A percentile compares a stretch with the other conserved stretches of the same genome.
Evolutionary conservation across 2,329 filamentous ascomycete species (phyloP).

Genomic region (Tolypocladium capitatum): DNA sequence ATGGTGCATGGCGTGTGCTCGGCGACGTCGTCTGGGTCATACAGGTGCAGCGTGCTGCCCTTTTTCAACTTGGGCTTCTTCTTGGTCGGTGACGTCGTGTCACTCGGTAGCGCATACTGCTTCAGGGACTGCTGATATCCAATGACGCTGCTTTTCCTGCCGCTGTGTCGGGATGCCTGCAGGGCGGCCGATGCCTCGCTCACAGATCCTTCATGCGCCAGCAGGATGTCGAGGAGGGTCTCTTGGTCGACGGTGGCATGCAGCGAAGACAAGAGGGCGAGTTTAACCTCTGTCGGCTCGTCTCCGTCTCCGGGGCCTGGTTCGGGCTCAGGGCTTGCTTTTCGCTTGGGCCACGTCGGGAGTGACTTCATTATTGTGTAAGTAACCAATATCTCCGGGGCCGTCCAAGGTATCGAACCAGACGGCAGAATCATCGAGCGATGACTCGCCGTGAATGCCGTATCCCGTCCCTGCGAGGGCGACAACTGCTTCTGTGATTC

Average conservation of each 20-base stretch:
- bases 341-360: conserved; percentile 41
- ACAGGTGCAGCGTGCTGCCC: conserved; percentile 74
- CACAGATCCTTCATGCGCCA: conserved; percentile 68
- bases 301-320: conserved; percentile 31
- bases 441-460: background rate
- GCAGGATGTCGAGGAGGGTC: conserved; percentile 61
- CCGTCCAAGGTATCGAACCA: background rate
- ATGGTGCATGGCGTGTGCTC: conserved; percentile 81
- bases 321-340: conserved; percentile 16
- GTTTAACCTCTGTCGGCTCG: conserved; percentile 78
- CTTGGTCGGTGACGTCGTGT: conserved; percentile 16
- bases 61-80: conserved; percentile 53
- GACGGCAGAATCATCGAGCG: background rate
- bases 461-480: background rate
- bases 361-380: conserved; percentile 40
- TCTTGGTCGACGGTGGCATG: conserved; percentile 52
- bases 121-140: conserved; percentile 53
- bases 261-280: conserved; percentile 71
- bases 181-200: conserved; percentile 48
- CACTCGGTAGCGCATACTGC: conserved; percentile 25
- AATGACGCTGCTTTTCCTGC: conserved; percentile 24
- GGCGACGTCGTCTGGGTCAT: conserved; percentile 67
- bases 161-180: conserved; percentile 9
- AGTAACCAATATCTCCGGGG: background rate
- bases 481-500: background rate